phyloP scores from a whole-genome alignment of 495 filamentous ascomycete genomes.

The Usnea hakonensis region DNA sequence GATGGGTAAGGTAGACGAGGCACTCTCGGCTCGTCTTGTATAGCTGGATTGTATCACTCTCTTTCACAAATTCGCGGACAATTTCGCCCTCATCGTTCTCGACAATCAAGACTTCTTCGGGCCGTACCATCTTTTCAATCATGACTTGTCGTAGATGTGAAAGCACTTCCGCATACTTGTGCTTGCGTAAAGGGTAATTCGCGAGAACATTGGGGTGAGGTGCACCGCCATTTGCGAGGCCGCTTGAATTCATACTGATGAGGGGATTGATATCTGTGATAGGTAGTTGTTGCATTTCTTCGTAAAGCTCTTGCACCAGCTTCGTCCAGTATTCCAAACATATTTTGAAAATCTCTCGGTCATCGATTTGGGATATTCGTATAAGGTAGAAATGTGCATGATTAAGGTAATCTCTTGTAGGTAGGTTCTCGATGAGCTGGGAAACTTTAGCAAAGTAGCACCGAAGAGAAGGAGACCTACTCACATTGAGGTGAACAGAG shows the following conservation, averaged over 20 bases:
- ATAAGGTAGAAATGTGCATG: constrained; percentile 98
- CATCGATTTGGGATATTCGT: constrained; percentile 94
- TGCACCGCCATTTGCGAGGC: constrained; percentile 68
- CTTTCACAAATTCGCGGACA: constrained; percentile 97
- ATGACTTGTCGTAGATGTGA: constrained; percentile 93
- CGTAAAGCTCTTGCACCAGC: constrained; percentile 94
- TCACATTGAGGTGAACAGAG: constrained; percentile 77
- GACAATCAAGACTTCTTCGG: constrained; percentile 97
- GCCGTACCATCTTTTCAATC: constrained; percentile 99
- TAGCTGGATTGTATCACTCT: constrained; percentile 96
- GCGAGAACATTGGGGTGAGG: constrained; percentile 72
- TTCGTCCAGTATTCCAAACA: constrained; percentile 99
- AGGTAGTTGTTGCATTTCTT: constrained; percentile 94
- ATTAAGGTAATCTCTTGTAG: constrained; percentile 85
- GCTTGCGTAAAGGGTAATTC: constrained; percentile 88
- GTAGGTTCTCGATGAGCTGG: constrained; percentile 88
- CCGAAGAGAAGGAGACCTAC: constrained; percentile 25
- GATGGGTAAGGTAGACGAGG: constrained; percentile 92
- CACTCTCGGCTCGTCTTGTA: constrained; percentile 99
- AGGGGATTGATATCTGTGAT: constrained; percentile 87
- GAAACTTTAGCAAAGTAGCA: constrained; percentile 5
- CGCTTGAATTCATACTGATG: constrained; percentile 64
- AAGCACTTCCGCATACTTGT: constrained; percentile 91
- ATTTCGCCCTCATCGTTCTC: constrained; percentile 99
- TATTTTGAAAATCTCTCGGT: constrained; percentile 99